A percentile compares a stretch with the other conserved stretches of the same genome.
Conservation (phyloP, 179 eudicot genomes). For the Carnegiea gigantea region DNA sequence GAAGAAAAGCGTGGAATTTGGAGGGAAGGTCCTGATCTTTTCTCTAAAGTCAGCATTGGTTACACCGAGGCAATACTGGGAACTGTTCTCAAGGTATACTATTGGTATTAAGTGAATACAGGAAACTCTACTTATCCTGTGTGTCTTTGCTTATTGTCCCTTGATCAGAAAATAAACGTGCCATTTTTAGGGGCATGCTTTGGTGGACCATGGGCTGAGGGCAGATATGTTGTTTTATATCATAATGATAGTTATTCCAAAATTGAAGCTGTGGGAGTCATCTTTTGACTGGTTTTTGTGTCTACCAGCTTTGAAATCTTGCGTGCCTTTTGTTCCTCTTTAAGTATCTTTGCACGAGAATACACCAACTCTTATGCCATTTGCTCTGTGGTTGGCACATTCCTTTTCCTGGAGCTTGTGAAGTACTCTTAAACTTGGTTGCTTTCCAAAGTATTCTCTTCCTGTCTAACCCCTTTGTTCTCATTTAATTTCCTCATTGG, state of each 20-base stretch:
- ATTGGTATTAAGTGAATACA: neutral
- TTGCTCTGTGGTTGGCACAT: neutral
- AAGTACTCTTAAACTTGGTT: neutral
- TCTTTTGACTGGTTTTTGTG: neutral
- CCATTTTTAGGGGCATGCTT: neutral
- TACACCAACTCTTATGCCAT: neutral
- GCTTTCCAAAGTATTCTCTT: neutral
- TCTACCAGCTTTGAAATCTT: neutral
- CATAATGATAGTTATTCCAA: neutral
- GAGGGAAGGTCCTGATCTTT: slow-evolving; percentile 80
- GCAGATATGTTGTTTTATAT: neutral
- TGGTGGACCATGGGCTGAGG: neutral
- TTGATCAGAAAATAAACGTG: neutral
- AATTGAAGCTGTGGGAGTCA: neutral
- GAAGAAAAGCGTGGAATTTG: slow-evolving; percentile 62
- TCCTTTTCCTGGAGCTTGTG: neutral
- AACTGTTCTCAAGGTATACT: slow-evolving; percentile 58
- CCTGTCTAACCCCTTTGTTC: neutral
- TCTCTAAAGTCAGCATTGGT: slow-evolving; percentile 64
- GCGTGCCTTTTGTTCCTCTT: neutral
- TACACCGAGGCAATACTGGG: slow-evolving; percentile 85
- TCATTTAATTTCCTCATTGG: neutral
- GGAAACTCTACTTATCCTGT: neutral
- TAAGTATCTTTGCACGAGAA: neutral
- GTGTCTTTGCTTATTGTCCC: neutral